Base-by-base conservation (phyloP, 208 protist species). In the Tritrichomonas foetus region DNA sequence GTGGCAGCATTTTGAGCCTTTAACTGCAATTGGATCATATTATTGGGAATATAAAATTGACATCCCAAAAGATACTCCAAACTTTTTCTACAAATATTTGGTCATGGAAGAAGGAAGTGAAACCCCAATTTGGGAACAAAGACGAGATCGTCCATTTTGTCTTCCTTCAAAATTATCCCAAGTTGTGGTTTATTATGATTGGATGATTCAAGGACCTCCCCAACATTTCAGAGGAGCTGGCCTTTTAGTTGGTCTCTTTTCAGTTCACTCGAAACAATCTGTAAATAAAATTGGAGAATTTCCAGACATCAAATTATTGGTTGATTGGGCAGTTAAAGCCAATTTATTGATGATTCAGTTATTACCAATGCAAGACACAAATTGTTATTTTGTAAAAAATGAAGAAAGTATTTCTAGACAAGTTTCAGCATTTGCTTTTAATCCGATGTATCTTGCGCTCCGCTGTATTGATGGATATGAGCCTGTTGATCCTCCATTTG, bases 391-490 rank as follows among this genome's bases (percentile, higher is more conserved):
- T 89, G 47, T 14, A 11, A 49, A 49, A 0, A 11, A 33, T 20
- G 78, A 89, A 57, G 47, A 2, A 27, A 89, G 57, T 39, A 25
- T 33, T 20, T 89, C 78, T 20, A 25, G 78, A 3, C 16, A 57
- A 89, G 78, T 89, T 0, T 89, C 78, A 0, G 78, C 78, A 5
- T 89, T 89, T 89, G 78, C 78, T 39, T 89, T 89, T n/a, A 89
- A 89, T 39, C 41, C 78, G 11, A 89, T 89, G 0, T 50, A 89
- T 39, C 57, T 89, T 57, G 39, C 78, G 20, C 47, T 89, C 2
- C 44, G 78, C 20, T 22, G 14, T 27, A 61, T 89, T 89, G 27
- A 89, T 39, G 78, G 78, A 11, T 89, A 55, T 36, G 22, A 49
- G 39, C 9, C 8, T 39, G 30, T 39, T 57, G 25, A 53, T 33